Base-by-base conservation (phyloP, 192 early-diverging fungal genomes). In the Pilobolus umbonatus region DNA sequence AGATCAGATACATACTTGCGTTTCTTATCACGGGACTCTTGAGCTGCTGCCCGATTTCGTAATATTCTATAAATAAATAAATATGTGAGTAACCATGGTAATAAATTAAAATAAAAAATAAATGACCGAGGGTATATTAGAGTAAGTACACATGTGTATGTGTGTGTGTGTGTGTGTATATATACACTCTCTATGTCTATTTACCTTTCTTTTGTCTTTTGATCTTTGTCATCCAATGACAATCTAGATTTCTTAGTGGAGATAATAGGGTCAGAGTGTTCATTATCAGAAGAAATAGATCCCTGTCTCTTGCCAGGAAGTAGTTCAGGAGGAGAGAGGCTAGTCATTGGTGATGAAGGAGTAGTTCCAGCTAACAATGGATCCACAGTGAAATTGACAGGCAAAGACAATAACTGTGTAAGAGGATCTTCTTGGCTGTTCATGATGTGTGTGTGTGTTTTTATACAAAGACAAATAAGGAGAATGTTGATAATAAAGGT, bases 21-120 rank as follows among this genome's bases (percentile, higher is more conserved):
- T 40, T 89, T 89, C 65, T 85, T 87, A 62, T 89, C 84, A 51
- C 87, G 78, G n/a, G 85, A 87, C 31, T 86, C 84, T 64, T 89
- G 87, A 28, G 87, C 87, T 9, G 87, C 87, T 26, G 78, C 78
- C 4, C 87, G 80, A 70, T 89, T 89, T 25, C 84, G 77, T 32
- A 89, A 60, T 14, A 85, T 77, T 55, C 87, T 70, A 22, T 40
- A 64, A 39, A 32, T 29, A 53, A 38, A 2, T 15, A 43, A 22
- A 35, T 10, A 31, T 28, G 36, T 26, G 22, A 36, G 19, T 11
- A 47, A 17, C 14, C 17, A 14, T 53, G 25, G 31, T n/a, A n/a
- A n/a, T n/a, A n/a, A n/a, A n/a, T n/a, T n/a, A n/a, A n/a, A n/a
- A n/a, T n/a, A 38, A 29, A 42, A 26, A 29, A 28, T 21, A n/a